Conservation (phyloP, 305 asterid genomes). For the Solanum hybrid region DNA sequence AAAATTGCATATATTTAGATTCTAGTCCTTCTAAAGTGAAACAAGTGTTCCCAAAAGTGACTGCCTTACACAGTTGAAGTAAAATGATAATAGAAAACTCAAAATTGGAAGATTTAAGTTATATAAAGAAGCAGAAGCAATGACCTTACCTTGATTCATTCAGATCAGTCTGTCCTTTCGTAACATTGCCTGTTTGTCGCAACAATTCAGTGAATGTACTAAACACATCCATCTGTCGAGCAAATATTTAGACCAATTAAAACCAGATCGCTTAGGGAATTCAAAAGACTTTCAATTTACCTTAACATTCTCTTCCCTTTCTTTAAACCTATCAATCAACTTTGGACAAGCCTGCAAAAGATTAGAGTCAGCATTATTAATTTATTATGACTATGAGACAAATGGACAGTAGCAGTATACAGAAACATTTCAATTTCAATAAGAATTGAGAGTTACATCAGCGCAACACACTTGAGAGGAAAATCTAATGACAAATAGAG, state of each 20-base stretch:
- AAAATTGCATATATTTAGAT: background rate
- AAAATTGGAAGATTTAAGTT: constrained; percentile 3
- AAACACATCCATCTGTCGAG: constrained; percentile 93
- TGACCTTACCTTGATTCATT: constrained; percentile 77
- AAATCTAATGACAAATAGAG: background rate
- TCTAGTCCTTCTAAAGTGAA: background rate
- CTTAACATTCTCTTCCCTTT: constrained; percentile 99
- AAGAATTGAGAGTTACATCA: background rate
- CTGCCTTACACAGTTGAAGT: background rate
- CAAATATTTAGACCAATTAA: constrained; percentile 12
- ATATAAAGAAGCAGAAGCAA: constrained; percentile 7
- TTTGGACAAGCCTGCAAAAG: constrained; percentile 88
- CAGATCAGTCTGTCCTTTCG: constrained; percentile 77
- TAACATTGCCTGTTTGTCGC: constrained; percentile 93
- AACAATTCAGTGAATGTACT: constrained; percentile 89
- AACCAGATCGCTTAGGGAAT: background rate
- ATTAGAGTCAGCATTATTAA: background rate
- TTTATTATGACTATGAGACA: background rate
- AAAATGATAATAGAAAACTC: constrained; percentile 1
- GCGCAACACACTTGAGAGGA: background rate
- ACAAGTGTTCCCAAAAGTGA: background rate
- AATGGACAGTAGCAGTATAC: background rate
- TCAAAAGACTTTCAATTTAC: constrained; percentile 24
- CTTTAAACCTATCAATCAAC: constrained; percentile 94
- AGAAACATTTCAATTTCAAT: background rate